These are phyloP conservation scores for Rhodotorula taiwanensis DNA, from an alignment of 768 basidiomycete genomes.

Conservation along the genomic window DNA sequence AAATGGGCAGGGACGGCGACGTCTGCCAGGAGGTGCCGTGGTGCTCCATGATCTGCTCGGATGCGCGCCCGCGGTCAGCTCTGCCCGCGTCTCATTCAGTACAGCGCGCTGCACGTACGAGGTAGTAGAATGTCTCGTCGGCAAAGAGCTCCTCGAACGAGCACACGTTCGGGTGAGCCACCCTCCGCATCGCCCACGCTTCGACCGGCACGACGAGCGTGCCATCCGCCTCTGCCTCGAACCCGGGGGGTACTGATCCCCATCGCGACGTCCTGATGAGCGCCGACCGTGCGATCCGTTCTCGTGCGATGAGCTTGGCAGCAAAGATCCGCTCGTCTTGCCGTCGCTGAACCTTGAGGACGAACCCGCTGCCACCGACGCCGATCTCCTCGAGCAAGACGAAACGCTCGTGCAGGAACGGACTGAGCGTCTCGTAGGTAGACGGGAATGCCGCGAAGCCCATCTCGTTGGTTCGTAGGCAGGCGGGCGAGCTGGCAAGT, in stretches of 20 bases:
- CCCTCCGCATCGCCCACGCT: conserved; percentile 63
- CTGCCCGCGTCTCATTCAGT: rapidly evolving
- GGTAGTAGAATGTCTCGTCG: conserved; percentile 72
- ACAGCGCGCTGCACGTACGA: conserved; percentile 47
- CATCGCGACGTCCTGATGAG: conserved; percentile 17
- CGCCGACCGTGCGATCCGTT: conserved; percentile 36
- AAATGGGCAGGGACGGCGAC: background rate
- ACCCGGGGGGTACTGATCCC: conserved; percentile 3
- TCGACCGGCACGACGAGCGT: conserved; percentile 61
- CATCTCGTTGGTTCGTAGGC: background rate
- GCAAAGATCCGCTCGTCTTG: conserved; percentile 64
- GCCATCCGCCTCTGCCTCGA: conserved; percentile 11
- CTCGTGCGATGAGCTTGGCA: conserved; percentile 75
- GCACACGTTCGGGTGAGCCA: conserved; percentile 70
- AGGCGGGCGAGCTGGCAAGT: no score
- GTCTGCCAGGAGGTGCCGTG: conserved; percentile 69
- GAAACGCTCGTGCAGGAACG: conserved; percentile 41
- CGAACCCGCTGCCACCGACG: conserved; percentile 86
- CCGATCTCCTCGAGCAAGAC: conserved; percentile 53
- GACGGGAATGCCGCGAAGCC: conserved; percentile 3
- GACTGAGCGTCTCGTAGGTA: conserved; percentile 18
- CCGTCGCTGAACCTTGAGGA: conserved; percentile 67
- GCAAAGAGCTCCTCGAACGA: conserved; percentile 75
- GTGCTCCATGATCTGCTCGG: conserved; percentile 51
- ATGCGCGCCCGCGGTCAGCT: background rate